phyloP scores from a whole-genome alignment of 192 early-diverging fungal genomes.

The Dissophora globulifera region DNA sequence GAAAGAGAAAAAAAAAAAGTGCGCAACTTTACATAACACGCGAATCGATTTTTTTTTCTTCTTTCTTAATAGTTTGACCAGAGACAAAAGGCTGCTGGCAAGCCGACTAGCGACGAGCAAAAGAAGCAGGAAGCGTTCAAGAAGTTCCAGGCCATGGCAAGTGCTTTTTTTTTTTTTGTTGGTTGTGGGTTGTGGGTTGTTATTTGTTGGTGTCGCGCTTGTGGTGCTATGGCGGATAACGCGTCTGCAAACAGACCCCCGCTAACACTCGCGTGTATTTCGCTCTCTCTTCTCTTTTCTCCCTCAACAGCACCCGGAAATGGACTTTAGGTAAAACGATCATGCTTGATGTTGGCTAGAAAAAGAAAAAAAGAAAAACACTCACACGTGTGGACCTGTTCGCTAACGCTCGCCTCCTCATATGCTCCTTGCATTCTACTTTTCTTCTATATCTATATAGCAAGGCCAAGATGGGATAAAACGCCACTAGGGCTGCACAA shows the following conservation, averaged over 20 bases:
- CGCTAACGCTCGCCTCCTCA: no score
- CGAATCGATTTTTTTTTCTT: slow-evolving; percentile 7
- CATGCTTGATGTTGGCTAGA: no score
- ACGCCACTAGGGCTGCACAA: background rate
- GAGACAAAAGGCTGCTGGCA: slow-evolving; percentile 81
- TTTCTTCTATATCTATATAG: slow-evolving; percentile 7
- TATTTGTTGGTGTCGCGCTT: background rate
- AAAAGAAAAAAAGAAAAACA: no score
- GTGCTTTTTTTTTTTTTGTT: background rate
- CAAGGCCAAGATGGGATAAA: slow-evolving; percentile 44
- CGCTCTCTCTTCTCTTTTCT: slow-evolving; percentile 1
- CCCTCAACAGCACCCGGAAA: slow-evolving; percentile 62
- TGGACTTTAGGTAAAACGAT: slow-evolving; percentile 65
- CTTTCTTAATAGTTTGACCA: slow-evolving; percentile 80
- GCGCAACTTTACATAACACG: background rate
- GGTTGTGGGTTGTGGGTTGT: background rate
- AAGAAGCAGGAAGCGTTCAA: slow-evolving; percentile 81
- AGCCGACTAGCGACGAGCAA: slow-evolving; percentile 81
- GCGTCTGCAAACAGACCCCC: no score
- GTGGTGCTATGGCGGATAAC: no score
- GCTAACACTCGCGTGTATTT: no score
- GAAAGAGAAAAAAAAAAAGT: no score
- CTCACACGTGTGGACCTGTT: no score
- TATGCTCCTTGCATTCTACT: no score
- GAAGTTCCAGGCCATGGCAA: slow-evolving; percentile 73